Conservation (phyloP, 1,139 yeast genomes). For the Suhomyces coccinellae region DNA sequence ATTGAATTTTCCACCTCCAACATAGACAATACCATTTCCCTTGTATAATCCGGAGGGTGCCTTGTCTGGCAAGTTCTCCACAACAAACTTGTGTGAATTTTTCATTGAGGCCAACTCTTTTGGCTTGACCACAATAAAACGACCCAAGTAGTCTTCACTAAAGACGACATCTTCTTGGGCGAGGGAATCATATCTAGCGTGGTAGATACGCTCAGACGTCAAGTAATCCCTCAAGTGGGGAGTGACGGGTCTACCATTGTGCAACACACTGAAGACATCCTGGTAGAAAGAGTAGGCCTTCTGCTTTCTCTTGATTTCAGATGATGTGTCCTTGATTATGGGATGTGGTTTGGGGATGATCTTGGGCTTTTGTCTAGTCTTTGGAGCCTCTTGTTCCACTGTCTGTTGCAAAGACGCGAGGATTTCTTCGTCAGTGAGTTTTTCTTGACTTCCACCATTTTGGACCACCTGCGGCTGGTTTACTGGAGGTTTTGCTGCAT, state of each 20-base stretch:
- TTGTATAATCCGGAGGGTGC: conserved; percentile 50
- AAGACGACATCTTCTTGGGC: conserved; percentile 25
- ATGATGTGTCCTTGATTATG: conserved; percentile 5
- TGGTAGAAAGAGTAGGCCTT: conserved; percentile 29
- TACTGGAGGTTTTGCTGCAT: neutral
- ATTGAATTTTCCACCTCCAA: conserved; percentile 79
- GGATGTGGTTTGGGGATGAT: conserved; percentile 8
- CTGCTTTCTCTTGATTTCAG: conserved; percentile 11
- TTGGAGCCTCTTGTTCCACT: neutral
- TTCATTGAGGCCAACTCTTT: conserved; percentile 50
- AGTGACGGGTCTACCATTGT: conserved; percentile 40
- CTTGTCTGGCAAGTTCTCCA: conserved; percentile 47
- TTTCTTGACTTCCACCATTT: neutral
- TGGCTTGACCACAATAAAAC: conserved; percentile 53
- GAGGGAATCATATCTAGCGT: conserved; percentile 48
- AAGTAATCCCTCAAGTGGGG: conserved; percentile 35
- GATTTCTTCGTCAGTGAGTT: neutral
- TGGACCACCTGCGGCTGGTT: neutral
- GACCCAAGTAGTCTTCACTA: conserved; percentile 49
- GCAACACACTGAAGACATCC: conserved; percentile 36
- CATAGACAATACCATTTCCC: conserved; percentile 81
- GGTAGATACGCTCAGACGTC: conserved; percentile 44
- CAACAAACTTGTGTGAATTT: conserved; percentile 53
- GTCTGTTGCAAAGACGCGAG: neutral
- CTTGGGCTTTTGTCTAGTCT: conserved; percentile 1